These are phyloP conservation scores for Paramecium sonneborni DNA, from an alignment of 73 alveolate genomes.

Conservation along the genomic window DNA sequence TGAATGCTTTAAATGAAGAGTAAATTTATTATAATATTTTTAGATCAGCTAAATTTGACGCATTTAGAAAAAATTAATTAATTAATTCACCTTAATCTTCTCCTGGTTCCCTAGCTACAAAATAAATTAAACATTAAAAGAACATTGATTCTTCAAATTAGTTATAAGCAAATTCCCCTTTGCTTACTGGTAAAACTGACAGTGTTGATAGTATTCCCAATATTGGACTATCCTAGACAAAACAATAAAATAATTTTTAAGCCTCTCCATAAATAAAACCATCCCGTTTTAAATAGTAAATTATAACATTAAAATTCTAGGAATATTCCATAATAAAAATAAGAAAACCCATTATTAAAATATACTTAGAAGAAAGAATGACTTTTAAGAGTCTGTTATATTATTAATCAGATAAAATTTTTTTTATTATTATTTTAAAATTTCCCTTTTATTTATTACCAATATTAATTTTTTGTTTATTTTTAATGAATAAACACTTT, in stretches of 20 bases:
- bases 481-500: too few relatives aligned
- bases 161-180: slow-evolving; percentile 37
- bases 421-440: too few relatives aligned
- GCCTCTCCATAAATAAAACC: slow-evolving; percentile 35
- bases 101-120: slow-evolving; percentile 28
- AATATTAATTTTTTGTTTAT: too few relatives aligned
- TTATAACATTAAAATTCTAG: neutral
- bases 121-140: neutral
- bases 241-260: neutral
- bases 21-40: neutral
- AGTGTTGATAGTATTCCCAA: slow-evolving; percentile 1
- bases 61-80: neutral
- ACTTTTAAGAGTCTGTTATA: neutral
- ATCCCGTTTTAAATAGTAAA: slow-evolving; percentile 28
- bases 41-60: slow-evolving; percentile 26
- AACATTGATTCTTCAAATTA: slow-evolving; percentile 11
- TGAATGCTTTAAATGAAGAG: slow-evolving; percentile 46
- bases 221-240: neutral
- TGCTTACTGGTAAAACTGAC: slow-evolving; percentile 31
- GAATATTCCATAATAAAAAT: neutral
- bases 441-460: too few relatives aligned
- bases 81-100: neutral
- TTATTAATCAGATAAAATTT: neutral
- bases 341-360: slow-evolving; percentile 9
- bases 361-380: neutral